Base-by-base conservation (phyloP, 2,329 filamentous ascomycete species). In the Aspergillus tanneri region DNA sequence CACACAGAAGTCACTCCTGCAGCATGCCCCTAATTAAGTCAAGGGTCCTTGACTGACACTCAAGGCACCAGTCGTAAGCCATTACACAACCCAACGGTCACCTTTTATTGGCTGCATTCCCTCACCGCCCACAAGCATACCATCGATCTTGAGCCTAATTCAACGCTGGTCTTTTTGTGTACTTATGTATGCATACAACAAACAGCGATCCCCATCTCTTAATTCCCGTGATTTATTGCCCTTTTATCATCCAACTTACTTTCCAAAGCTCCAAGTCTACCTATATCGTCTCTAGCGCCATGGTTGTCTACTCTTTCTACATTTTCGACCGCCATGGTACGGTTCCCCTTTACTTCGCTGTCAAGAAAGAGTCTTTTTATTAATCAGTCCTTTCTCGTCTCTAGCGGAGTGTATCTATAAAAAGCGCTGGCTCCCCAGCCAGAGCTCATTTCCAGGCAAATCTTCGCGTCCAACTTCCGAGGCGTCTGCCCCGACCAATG, bases 251-350 rank as follows among this genome's bases (percentile, higher is more conserved):
- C n/a, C n/a, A n/a, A n/a, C n/a, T n/a, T n/a, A n/a, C n/a, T n/a
- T n/a, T n/a, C n/a, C n/a, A n/a, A n/a, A n/a, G n/a, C n/a, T 42
- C 14, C 24, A 14, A 21, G 50, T 51, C 52, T n/a, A n/a, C n/a
- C n/a, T n/a, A 52, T 49, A 45, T 46, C 36, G 25, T 24, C 27
- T 40, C 44, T 36, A 22, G 32, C 54, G 76, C 61, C 66, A 97
- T 99, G 93, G 85, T 87, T 52, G 88, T 97, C 71, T 97, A 95
- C 75, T 91, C 90, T 51, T 96, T 99, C 75, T 96, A 96, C 79
- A 96, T 99, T 68, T 99, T 99, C 70, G 93, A 99, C 75, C 87
- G 93, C 58, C 93, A 99, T 74, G 96, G 93, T 96, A 80, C 67
- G 30, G 39, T 36, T 32, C 21, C 16, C 30, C 38, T 19, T 36